A percentile compares a stretch with the other conserved stretches of the same genome.
phyloP scores from a whole-genome alignment of 2,329 filamentous ascomycete species.

The Colletotrichum truncatum region DNA sequence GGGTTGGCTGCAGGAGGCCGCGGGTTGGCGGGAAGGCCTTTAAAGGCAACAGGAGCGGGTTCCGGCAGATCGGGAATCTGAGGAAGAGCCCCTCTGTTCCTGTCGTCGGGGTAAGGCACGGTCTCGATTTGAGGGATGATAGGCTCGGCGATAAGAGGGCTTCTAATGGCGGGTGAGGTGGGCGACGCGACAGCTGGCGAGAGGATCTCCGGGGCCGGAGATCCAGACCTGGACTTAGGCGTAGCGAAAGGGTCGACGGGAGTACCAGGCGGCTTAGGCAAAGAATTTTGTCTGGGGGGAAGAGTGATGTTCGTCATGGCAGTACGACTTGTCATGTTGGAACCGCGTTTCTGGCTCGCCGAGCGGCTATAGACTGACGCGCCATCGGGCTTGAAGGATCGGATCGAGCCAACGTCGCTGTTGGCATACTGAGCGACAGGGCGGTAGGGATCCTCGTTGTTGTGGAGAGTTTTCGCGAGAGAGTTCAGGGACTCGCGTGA shows the following conservation, averaged over 20 bases:
- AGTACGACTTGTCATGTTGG: constrained; percentile 36
- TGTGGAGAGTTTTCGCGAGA: constrained; percentile 77
- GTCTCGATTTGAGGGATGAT: constrained; percentile 50
- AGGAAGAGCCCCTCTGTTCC: constrained; percentile 33
- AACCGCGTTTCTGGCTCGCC: constrained; percentile 44
- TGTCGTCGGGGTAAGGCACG: constrained; percentile 46
- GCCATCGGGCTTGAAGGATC: constrained; percentile 56
- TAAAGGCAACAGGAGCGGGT: constrained; percentile 45
- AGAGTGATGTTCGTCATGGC: constrained; percentile 40
- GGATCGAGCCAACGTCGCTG: constrained; percentile 65
- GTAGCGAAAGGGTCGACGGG: constrained; percentile 47
- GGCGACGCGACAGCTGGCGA: constrained; percentile 35
- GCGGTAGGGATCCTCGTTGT: constrained; percentile 87
- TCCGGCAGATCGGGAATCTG: constrained; percentile 46
- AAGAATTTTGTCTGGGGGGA: constrained; percentile 54
- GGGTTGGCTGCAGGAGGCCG: constrained; percentile 25
- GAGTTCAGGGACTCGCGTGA: constrained; percentile 90
- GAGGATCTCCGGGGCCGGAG: constrained; percentile 28
- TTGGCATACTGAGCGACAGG: constrained; percentile 65
- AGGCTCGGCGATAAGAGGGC: constrained; percentile 35
- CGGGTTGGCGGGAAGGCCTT: constrained; percentile 31
- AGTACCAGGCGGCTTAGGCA: constrained; percentile 49
- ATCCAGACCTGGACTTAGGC: constrained; percentile 36
- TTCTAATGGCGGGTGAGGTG: constrained; percentile 23
- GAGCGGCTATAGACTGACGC: constrained; percentile 57